Conservation (phyloP, 805 yeast genomes). For the Starmerella stigmatis region DNA sequence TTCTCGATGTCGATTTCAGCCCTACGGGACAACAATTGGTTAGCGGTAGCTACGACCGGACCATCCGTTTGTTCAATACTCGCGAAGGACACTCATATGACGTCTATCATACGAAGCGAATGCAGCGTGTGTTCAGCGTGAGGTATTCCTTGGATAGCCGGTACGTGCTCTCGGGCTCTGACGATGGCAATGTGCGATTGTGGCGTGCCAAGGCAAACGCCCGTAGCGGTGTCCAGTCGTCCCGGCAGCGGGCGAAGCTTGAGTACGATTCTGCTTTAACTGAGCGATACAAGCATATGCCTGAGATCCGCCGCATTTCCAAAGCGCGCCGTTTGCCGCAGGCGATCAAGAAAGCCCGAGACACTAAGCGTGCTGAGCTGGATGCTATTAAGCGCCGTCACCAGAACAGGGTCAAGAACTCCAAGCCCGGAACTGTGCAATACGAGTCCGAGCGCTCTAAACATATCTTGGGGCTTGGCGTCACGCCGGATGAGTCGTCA, state of each 20-base stretch:
- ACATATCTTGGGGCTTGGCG: constrained; percentile 53
- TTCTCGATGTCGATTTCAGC: constrained; percentile 85
- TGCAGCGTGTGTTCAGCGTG: constrained; percentile 87
- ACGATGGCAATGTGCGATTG: constrained; percentile 86
- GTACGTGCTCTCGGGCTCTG: constrained; percentile 82
- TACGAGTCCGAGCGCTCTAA: constrained; percentile 63
- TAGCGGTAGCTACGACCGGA: constrained; percentile 90
- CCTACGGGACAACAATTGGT: constrained; percentile 97
- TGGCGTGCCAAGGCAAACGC: constrained; percentile 89
- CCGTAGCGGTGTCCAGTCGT: constrained; percentile 67
- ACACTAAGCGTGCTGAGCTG: constrained; percentile 67
- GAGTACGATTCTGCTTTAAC: constrained; percentile 88
- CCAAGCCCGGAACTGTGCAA: constrained; percentile 38
- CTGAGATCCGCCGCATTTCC: constrained; percentile 80
- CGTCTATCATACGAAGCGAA: constrained; percentile 90
- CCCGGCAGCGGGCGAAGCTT: constrained; percentile 67
- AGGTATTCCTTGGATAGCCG: constrained; percentile 81
- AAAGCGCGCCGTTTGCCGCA: constrained; percentile 88
- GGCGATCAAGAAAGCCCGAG: constrained; percentile 78
- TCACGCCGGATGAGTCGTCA: constrained; percentile 1
- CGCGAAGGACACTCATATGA: constrained; percentile 88
- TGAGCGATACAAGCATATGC: constrained; percentile 90
- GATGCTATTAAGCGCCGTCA: constrained; percentile 69
- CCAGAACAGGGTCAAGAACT: constrained; percentile 69
- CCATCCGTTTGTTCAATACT: constrained; percentile 67